Evolutionary conservation across 176 grass and related monocot genomes (phyloP).

Genomic region (Hordeum vulgare): DNA sequence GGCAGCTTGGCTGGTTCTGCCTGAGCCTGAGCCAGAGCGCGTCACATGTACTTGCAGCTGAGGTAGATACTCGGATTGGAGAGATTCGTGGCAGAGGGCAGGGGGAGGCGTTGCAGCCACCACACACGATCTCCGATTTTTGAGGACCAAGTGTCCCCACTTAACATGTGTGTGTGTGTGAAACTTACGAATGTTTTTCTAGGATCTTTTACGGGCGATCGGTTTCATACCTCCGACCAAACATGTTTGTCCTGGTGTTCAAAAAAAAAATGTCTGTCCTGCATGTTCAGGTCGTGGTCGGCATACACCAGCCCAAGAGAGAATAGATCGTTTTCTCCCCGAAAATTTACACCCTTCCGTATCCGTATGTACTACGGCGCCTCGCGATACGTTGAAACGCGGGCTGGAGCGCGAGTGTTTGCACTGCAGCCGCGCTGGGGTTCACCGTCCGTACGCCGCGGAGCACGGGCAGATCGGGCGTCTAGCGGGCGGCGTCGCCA

Average conservation of each 20-base stretch:
- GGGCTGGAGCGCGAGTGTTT: background rate
- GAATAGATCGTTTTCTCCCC: background rate
- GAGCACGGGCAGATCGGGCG: constrained; percentile 20
- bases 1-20: constrained; percentile 7
- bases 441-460: background rate
- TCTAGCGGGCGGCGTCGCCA: background rate
- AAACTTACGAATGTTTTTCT: background rate
- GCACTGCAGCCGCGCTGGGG: background rate
- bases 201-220: background rate
- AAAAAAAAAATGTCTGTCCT: background rate
- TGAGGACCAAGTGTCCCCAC: background rate
- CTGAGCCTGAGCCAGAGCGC: background rate
- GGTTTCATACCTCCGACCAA: background rate
- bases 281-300: background rate
- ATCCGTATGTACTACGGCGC: too few relatives aligned
- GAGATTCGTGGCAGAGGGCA: background rate
- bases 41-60: constrained; percentile 9
- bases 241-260: background rate
- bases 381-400: background rate
- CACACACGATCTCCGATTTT: too few relatives aligned
- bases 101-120: too few relatives aligned
- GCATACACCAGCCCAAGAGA: background rate
- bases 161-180: background rate
- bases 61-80: background rate
- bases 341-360: background rate